Evolutionary conservation across 495 filamentous ascomycete species (phyloP).

Genomic region (Penicillium soppii): DNA sequence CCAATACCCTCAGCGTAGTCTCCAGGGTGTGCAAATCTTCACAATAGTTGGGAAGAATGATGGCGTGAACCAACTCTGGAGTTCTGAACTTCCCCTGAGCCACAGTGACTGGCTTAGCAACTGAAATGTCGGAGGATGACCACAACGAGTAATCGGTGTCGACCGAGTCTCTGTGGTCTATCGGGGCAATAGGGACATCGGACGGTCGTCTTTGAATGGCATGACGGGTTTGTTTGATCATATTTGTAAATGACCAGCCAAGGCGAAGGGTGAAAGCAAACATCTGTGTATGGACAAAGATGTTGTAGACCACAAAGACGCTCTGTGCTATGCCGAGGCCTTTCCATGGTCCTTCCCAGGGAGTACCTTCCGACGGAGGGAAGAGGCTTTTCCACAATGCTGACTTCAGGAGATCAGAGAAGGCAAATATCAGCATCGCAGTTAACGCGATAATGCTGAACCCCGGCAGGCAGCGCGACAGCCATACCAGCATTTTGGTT

Average conservation of each 20-base stretch:
- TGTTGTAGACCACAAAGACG: slow-evolving; percentile 32
- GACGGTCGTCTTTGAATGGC: slow-evolving; percentile 24
- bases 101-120: slow-evolving; percentile 6
- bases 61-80: slow-evolving; percentile 56
- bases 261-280: slow-evolving; percentile 32
- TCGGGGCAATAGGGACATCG: neutral
- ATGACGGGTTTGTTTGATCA: slow-evolving; percentile 19
- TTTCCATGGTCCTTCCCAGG: slow-evolving; percentile 9
- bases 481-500: slow-evolving; percentile 26
- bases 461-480: slow-evolving; percentile 37
- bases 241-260: slow-evolving; percentile 25
- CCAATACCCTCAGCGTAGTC: slow-evolving; percentile 64
- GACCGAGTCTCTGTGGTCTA: neutral
- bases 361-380: slow-evolving; percentile 7
- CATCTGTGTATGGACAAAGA: slow-evolving; percentile 31
- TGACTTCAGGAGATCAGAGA: slow-evolving; percentile 19
- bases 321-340: slow-evolving; percentile 26
- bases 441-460: slow-evolving; percentile 36
- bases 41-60: slow-evolving; percentile 69
- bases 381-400: slow-evolving; percentile 19
- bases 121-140: slow-evolving; percentile 9
- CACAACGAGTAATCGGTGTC: too few relatives aligned
- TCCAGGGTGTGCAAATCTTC: slow-evolving; percentile 63
- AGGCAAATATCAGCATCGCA: slow-evolving; percentile 22
- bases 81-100: slow-evolving; percentile 7